phyloP scores from a whole-genome alignment of 2,329 filamentous ascomycete genomes.

The Nakataea oryzae region DNA sequence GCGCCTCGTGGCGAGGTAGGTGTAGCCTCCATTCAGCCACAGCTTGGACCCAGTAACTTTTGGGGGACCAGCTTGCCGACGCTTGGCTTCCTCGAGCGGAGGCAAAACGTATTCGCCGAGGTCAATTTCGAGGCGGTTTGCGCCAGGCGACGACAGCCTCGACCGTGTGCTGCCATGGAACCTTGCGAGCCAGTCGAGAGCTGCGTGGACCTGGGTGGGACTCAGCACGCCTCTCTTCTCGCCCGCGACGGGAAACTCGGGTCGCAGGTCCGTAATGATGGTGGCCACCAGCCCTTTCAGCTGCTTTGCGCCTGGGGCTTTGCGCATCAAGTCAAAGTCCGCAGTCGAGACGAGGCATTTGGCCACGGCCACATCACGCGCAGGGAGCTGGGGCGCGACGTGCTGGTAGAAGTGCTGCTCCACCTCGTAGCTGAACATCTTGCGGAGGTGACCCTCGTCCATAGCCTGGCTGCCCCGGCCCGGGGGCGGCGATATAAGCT shows the following conservation, averaged over 20 bases:
- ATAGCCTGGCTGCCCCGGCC: conserved; percentile 10
- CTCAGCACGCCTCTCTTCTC: conserved; percentile 39
- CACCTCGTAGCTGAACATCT: conserved; percentile 56
- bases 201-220: conserved; percentile 34
- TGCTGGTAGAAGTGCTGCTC: conserved; percentile 56
- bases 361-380: conserved; percentile 28
- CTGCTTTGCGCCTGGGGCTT: conserved; percentile 9
- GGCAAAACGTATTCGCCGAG: conserved; percentile 30
- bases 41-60: conserved; percentile 18
- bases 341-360: conserved; percentile 33
- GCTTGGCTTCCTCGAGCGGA: conserved; percentile 41
- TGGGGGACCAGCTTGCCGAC: conserved; percentile 12
- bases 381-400: conserved; percentile 37
- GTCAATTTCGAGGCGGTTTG: conserved; percentile 8
- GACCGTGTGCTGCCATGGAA: conserved; percentile 48
- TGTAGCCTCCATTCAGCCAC: conserved; percentile 61
- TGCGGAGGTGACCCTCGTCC: conserved; percentile 54
- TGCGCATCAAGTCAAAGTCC: conserved; percentile 6
- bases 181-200: conserved; percentile 50
- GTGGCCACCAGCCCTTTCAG: conserved; percentile 30
- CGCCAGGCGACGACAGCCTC: conserved; percentile 18
- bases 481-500: conserved; percentile 46
- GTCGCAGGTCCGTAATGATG: conserved; percentile 45
- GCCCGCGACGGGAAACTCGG: conserved; percentile 42
- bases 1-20: conserved; percentile 53